Evolutionary conservation across 768 basidiomycete species (phyloP), one percentile per base, ranked within the genome.

Genomic region (Candolleomyces efflorescens): DNA sequence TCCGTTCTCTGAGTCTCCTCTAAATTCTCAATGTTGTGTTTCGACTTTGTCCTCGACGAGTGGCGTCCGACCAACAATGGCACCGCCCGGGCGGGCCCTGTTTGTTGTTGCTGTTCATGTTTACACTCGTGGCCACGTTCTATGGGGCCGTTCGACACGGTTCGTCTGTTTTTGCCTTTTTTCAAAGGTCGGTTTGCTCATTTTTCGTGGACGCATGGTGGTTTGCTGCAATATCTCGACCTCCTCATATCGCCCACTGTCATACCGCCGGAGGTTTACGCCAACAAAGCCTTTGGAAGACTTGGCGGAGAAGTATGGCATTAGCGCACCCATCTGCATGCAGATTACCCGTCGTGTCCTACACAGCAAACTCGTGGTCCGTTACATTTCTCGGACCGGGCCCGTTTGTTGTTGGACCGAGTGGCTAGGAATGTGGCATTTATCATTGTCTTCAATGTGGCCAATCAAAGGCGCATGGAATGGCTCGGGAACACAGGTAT

Each of bases 211-310:
- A 92, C 86, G 7, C 94, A 98, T 61, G 94, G 90, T 3, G 90
- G 95, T 26, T 77, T 98, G 44, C 77, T 94, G 53, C 97, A 98
- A 78, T 97, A 94, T 69, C 71, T 94, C 57, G 95, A 97, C 59
- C 80, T 98, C 57, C 78, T 99, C 54, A 87, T 86, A 12, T 84
- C 88, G 18, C 85, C 89, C 11, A 73, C 79, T 18, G 83, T 89
- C 11, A 73, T 96, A 20, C 67, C 82, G 15, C 73, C 87, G 0
- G 79, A 86, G 56, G 89, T 91, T 55, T 95, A 94, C 65, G 83
- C 86, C 17, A 79, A 79, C 44, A 84, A 81, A 64, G 76, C 74
- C 90, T 17, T 74, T 97, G 10, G 72, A 75, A 1, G 88, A 91
- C 26, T 80, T 98, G 9, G 86, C 86, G 53, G 77, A 81, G 53